Evolutionary conservation across 176 grass and related monocot genomes (phyloP), one percentile per base, ranked within the genome.

Genomic region (Triticum dicoccoides): DNA sequence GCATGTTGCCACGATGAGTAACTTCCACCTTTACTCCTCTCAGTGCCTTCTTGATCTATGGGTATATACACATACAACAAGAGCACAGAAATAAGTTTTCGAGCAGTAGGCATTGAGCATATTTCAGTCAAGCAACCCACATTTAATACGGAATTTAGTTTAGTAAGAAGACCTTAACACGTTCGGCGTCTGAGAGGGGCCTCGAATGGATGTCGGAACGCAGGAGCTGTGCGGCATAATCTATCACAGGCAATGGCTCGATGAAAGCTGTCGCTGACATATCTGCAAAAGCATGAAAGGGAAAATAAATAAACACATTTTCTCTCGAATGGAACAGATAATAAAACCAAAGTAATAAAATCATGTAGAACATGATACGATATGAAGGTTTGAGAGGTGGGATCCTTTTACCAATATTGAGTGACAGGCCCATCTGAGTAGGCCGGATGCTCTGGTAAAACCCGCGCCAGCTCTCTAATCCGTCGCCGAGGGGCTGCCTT

Each of bases 381-480:
- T 11, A 78, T 68, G 45, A 27, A 5, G 56, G 77, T 20, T 12
- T 10, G n/a, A 67, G 7, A 17, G 3, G 2, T 34, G 9, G 13
- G 20, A 13, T 56, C 5, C 25, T 33, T 84, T 77, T 90, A 98
- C 95, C 89, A 5, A 98, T 95, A 76, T 98, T 98, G 44, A 95
- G 83, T 70, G 95, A 98, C 66, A 95, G 80, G 69, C 95, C 95
- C 92, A 95, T 98, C 21, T 98, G 95, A 76, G 93, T 98, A 82
- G 95, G 95, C 18, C 95, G 82, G 52, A 98, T 89, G 87, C 92
- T 97, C 79, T 97, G 95, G 73, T 97, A 97, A 90, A 97, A 97
- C 4, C 95, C 95, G 21, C 83, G 85, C 95, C 93, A 98, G 77
- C 95, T 95, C 89, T 98, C 95, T 81, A 98, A 78, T 61, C 95